Base-by-base conservation (phyloP, 129 eudicot species). In the Flaveria linearis region DNA sequence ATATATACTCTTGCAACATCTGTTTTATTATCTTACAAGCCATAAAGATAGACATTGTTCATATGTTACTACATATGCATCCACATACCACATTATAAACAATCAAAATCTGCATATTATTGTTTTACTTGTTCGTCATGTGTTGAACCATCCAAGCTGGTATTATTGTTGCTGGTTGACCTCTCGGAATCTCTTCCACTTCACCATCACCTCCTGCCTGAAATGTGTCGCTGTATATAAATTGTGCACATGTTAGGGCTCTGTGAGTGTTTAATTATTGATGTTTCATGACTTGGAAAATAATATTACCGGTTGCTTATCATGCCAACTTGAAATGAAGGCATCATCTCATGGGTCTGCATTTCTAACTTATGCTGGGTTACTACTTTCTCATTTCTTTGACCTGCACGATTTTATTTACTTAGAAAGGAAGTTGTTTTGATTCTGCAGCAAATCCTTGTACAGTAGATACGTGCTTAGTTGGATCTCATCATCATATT, bases 141-240 rank as follows among this genome's bases (percentile, higher is more conserved):
- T 80, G 73, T 68, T 77, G 80, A 52, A 89, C 52, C 96, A 89
- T 89, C 91, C 96, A 89, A n/a, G 88, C 82, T 23, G 96, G 91
- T 74, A 87, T 69, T 18, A 73, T 36, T 11, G 80, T 49, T 18
- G 64, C 63, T 0, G 71, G 67, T 76, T 78, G 88, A 60, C 63
- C 49, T 30, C 72, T 71, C 18, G 74, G 75, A 57, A 53, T 84
- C 79, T 75, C 89, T 81, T 85, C 96, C 7, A 70, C 76, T 53
- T 81, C 96, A 60, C 79, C 86, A 23, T 80, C 82, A 15, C 74
- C 85, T 28, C 71, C 53, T 30, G 71, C 75, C 18, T 62, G 78
- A 62, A 70, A 68, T 13, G 73, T 18, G 58, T 81, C 82, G 66
- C 41, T 62, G 88, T 83, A 30, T 66, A 62, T 8, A 47, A 71